Evolutionary conservation across 148 eudicot species (phyloP).

Genomic region (Selenicereus undatus): DNA sequence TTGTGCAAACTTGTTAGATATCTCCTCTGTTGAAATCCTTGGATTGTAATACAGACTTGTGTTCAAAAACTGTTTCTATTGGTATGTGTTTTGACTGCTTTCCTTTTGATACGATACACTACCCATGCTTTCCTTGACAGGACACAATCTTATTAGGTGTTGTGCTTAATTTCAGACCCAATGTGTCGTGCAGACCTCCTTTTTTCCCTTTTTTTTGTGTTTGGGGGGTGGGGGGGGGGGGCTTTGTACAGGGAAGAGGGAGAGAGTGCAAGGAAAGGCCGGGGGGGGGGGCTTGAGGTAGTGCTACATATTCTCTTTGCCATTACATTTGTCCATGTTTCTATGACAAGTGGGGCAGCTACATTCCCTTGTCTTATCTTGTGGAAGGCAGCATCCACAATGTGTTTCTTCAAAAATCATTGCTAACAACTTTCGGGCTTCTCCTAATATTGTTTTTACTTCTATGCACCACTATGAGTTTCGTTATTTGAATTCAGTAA

Average conservation of each 20-base stretch:
- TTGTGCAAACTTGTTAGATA: background rate
- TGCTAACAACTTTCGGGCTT: background rate
- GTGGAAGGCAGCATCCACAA: background rate
- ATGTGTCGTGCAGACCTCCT: background rate
- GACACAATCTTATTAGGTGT: background rate
- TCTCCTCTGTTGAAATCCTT: background rate
- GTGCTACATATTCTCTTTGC: background rate
- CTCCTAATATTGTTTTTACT: too few species aligned
- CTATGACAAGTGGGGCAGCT: background rate
- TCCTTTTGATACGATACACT: too few species aligned
- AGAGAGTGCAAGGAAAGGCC: too few species aligned
- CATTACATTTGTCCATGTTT: background rate
- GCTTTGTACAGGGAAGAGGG: too few species aligned
- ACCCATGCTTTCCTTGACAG: background rate
- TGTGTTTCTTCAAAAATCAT: background rate
- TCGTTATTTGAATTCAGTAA: background rate
- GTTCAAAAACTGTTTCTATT: background rate
- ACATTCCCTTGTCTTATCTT: too few species aligned
- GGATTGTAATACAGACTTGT: background rate
- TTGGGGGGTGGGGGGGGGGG: background rate
- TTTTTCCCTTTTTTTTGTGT: background rate
- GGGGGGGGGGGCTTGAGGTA: background rate
- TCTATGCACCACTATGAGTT: background rate
- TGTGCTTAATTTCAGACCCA: background rate
- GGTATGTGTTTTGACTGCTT: background rate